Evolutionary conservation across 78 protist genomes (phyloP), one percentile per base, ranked within the genome.

Genomic region (Dictyostelium purpureum): DNA sequence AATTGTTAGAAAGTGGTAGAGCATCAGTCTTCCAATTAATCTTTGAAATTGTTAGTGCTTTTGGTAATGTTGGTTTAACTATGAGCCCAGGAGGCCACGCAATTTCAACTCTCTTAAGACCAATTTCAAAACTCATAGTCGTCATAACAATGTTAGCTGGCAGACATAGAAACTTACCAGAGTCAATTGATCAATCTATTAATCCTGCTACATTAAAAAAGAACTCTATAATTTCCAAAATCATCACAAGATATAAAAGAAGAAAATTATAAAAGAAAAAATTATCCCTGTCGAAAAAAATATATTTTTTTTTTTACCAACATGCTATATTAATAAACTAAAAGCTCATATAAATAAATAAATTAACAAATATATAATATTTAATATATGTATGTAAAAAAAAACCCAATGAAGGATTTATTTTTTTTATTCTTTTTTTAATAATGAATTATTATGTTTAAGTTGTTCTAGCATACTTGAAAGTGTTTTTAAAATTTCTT

Each of bases 1-100:
- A 63, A 2, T 6, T 37, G 33, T 51, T 88, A 6, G 87, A 77
- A 40, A 24, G 19, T 24, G 49, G 33, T 12, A 49, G 40, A 0
- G 33, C 66, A 24, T n/a, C 77, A 21, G 77, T 82, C 4, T 90
- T 79, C 52, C 73, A 77, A n/a, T 33, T 90, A 4, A 31, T 88
- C 7, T 88, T 88, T 33, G 94, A 89, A 52, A 77, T 78, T 28
- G 37, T 89, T 31, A 63, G 87, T 37, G 95, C 95, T 2, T 91
- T 82, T 91, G 95, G 95, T 12, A 74, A 28, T 19, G 95, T 91
- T 33, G 95, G 95, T 0, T 28, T 70, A n/a, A n/a, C 88, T 0
- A 52, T 89, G 51, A 79, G 80, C 1, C 28, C 37, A n/a, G 73
- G 80, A 35, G 42, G 59, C 14, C 21, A 19, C 3, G 21, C 73